Conservation (phyloP, 192 early-diverging fungal species). For the Umbelopsis sp. region DNA sequence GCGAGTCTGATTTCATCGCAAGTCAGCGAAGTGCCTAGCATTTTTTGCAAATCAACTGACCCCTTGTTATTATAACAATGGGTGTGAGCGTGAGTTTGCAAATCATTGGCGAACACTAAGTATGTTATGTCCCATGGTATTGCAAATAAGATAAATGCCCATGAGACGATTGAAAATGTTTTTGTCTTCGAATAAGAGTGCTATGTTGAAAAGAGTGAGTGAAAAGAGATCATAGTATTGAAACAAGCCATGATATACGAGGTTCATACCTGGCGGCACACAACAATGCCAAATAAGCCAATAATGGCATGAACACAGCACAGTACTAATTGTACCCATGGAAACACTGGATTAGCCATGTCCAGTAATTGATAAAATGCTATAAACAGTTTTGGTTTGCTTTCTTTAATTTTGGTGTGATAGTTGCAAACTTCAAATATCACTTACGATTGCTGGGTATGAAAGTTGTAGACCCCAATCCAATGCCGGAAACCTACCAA, state of each 20-base stretch:
- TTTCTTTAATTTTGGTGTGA: neutral
- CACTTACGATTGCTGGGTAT: constrained; percentile 10
- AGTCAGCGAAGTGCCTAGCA: neutral
- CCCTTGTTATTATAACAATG: neutral
- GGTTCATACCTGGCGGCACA: neutral
- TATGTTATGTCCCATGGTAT: constrained; percentile 7
- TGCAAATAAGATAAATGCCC: neutral
- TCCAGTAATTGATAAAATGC: constrained; percentile 2
- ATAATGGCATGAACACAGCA: constrained; percentile 2
- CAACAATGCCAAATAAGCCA: neutral
- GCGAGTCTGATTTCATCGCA: constrained; percentile 5
- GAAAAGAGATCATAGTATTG: neutral
- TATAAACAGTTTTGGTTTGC: neutral
- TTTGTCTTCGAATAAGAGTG: neutral
- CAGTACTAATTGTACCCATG: constrained; percentile 2
- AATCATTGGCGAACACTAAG: neutral
- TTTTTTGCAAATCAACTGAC: neutral
- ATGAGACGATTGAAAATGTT: constrained; percentile 4
- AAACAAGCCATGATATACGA: neutral
- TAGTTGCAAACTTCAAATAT: neutral
- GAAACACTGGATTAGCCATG: constrained; percentile 6
- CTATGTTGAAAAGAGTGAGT: neutral
- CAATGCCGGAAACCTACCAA: neutral
- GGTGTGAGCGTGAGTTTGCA: constrained; percentile 3
- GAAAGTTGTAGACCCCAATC: neutral